Conservation (phyloP, 345 rosid genomes). For the Camelina sativa region DNA sequence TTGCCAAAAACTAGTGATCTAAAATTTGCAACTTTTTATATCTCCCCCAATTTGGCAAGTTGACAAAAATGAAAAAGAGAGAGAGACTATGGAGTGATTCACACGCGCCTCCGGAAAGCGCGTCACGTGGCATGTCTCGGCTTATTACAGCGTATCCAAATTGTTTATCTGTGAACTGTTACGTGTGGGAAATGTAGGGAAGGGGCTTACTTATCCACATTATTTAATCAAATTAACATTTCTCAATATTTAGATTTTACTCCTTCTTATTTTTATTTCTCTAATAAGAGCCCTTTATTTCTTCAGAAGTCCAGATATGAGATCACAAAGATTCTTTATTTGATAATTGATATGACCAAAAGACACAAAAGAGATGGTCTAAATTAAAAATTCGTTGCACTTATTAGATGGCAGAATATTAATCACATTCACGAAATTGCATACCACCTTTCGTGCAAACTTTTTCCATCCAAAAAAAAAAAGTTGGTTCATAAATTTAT, state of each 20-base stretch:
- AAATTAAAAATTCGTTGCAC: slow-evolving; percentile 35
- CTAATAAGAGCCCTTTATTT: background rate
- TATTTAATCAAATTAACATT: background rate
- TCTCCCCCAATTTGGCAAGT: slow-evolving; percentile 41
- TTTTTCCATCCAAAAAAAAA: slow-evolving; percentile 17
- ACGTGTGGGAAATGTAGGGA: slow-evolving; percentile 39
- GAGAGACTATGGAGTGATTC: background rate
- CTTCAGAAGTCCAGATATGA: background rate
- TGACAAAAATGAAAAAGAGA: slow-evolving; percentile 5
- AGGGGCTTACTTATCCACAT: slow-evolving; percentile 25
- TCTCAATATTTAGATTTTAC: background rate
- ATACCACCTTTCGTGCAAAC: slow-evolving; percentile 28
- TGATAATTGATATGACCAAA: slow-evolving; percentile 27
- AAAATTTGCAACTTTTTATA: slow-evolving; percentile 10
- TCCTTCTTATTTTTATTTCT: slow-evolving; percentile 1
- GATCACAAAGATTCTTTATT: slow-evolving; percentile 30
- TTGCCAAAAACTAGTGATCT: slow-evolving; percentile 19
- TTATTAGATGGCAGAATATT: slow-evolving; percentile 41
- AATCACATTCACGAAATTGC: slow-evolving; percentile 36
- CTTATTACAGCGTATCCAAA: slow-evolving; percentile 46
- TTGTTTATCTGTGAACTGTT: slow-evolving; percentile 42
- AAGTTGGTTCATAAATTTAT: slow-evolving; percentile 13
- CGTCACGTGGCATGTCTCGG: slow-evolving; percentile 42
- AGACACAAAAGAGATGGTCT: slow-evolving; percentile 41
- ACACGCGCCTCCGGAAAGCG: slow-evolving; percentile 38